Base-by-base conservation (phyloP, 495 filamentous ascomycete species). In the Letharia lupina region DNA sequence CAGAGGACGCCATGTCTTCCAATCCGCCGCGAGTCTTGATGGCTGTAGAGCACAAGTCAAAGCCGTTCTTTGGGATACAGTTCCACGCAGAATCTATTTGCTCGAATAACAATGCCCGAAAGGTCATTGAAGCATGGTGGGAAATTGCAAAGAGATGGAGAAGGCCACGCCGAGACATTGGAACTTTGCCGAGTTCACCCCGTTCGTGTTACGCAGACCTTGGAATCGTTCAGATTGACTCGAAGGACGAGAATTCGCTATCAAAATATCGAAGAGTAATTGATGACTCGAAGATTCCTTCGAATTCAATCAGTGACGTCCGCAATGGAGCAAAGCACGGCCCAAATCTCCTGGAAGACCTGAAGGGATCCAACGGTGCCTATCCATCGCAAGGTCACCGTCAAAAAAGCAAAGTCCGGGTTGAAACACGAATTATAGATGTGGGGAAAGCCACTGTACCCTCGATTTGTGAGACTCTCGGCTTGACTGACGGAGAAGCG, bases 31-130 rank as follows among this genome's bases (percentile, higher is more conserved):
- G 42, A n/a, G 87, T 96, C 31, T 78, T 95, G 52, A 95, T 96
- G 89, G 90, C 82, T 4, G 85, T 87, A 28, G 83, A 77, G 60
- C 92, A 96, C 73, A 75, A 59, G 37, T 66, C 69, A 4, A 90
- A 87, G 69, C 94, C 94, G 8, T 95, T 93, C 69, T 96, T 88
- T 86, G 94, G 88, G 0, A 78, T 98, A 44, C 94, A 98, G 71
- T 98, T 93, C 73, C 94, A 98, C 72, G 93, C 93, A 0, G 94
- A 98, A 74, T 96, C 91, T 0, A 88, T 95, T 68, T 96, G 93
- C 72, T 96, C 94, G 7, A 84, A 84, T 60, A 70, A 78, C n/a
- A 82, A 85, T 41, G 89, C 90, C 41, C 82, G 79, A 37, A 73
- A 77, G 45, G 78, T 97, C 41, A 80, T 97, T 37, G 70, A 75